Conservation (phyloP, 1,284 basidiomycete genomes). For the Coniferiporia weirii region DNA sequence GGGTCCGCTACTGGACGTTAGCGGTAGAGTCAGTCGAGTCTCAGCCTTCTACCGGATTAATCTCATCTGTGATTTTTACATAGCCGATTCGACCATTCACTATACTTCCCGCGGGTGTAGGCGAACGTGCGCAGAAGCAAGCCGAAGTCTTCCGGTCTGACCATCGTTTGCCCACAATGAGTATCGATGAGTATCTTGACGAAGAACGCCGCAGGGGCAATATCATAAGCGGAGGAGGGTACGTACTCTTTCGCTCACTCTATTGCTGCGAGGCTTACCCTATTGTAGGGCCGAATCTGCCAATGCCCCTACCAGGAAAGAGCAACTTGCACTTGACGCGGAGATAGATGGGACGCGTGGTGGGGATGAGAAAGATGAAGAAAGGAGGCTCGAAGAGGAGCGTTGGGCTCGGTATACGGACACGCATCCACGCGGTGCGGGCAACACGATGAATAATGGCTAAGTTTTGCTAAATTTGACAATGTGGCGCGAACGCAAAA, state of each 20-base stretch:
- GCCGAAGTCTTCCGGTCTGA: constrained; percentile 81
- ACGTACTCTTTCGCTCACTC: constrained; percentile 27
- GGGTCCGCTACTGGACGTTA: constrained; percentile 66
- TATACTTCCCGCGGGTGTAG: constrained; percentile 70
- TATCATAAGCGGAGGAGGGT: constrained; percentile 86
- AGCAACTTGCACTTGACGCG: constrained; percentile 71
- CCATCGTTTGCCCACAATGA: constrained; percentile 93
- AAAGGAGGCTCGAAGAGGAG: constrained; percentile 78
- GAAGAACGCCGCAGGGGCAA: constrained; percentile 83
- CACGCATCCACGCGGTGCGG: constrained; percentile 74
- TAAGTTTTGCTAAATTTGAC: constrained; percentile 29
- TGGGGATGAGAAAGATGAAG: constrained; percentile 70
- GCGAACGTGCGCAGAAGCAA: constrained; percentile 67
- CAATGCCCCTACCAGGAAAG: constrained; percentile 63
- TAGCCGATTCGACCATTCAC: constrained; percentile 86
- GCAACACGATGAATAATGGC: constrained; percentile 94
- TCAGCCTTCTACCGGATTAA: neutral
- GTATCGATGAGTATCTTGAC: constrained; percentile 91
- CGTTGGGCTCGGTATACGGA: constrained; percentile 85
- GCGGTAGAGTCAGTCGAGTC: constrained; percentile 57
- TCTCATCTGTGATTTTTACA: neutral
- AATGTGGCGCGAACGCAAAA: constrained; percentile 17
- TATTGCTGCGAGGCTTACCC: constrained; percentile 11
- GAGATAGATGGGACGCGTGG: constrained; percentile 79
- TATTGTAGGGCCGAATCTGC: constrained; percentile 60